A percentile compares a stretch with the other conserved stretches of the same genome.
phyloP scores from a whole-genome alignment of 805 yeast genomes.

The Suhomyces canberraensis region DNA sequence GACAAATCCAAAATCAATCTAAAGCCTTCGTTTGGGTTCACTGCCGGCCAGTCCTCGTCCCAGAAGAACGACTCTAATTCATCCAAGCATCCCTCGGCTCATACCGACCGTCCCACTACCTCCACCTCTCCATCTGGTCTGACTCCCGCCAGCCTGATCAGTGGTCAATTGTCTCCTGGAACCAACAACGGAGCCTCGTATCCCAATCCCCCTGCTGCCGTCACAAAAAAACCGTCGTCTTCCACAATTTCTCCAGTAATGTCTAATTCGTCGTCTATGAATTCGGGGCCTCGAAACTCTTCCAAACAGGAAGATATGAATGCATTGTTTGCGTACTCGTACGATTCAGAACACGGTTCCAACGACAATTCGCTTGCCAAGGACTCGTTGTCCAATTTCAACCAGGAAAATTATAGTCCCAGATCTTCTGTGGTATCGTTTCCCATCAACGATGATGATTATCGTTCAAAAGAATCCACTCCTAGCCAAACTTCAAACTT shows the following conservation, averaged over 20 bases:
- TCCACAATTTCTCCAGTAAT: constrained; percentile 7
- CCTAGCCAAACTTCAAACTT: constrained; percentile 4
- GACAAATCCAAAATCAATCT: constrained; percentile 20
- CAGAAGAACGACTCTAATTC: not conserved
- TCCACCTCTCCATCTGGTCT: constrained; percentile 6
- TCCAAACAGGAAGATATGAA: constrained; percentile 2
- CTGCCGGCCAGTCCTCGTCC: constrained; percentile 11
- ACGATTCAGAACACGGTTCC: constrained; percentile 5
- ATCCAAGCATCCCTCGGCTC: not conserved
- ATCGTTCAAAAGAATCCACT: not conserved
- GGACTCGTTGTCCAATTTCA: not conserved
- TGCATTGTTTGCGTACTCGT: constrained; percentile 9
- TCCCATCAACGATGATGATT: not conserved
- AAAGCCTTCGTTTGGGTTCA: constrained; percentile 6
- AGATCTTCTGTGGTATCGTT: constrained; percentile 11
- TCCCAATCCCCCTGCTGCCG: not conserved
- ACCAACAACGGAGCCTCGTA: not conserved
- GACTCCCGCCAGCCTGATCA: not conserved
- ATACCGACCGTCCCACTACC: not conserved
- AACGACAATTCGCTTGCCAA: not conserved
- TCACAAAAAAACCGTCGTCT: constrained; percentile 1
- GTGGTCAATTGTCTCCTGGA: constrained; percentile 4
- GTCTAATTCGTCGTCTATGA: constrained; percentile 5
- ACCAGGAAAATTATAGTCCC: constrained; percentile 12
- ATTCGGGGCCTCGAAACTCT: constrained; percentile 1